Percentiles rank a stretch among this genome's conserved stretches.
phyloP scores from a whole-genome alignment of 352 stramenopile species.

The Phytophthora pseudosyringae region DNA sequence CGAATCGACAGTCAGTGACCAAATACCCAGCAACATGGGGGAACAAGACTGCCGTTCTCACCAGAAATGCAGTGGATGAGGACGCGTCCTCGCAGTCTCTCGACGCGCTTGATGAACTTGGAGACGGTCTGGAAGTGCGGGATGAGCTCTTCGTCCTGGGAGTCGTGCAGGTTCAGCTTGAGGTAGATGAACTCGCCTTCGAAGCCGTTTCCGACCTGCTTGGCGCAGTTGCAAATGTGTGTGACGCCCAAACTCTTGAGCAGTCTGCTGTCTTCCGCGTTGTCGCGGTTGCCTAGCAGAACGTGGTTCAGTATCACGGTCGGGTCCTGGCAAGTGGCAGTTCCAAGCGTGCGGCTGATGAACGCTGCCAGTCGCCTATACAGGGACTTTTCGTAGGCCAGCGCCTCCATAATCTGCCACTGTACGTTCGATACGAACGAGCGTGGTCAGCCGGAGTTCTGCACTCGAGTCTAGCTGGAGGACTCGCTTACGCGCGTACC shows the following conservation, averaged over 20 bases:
- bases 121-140: conserved; percentile 62
- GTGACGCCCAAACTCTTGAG: conserved; percentile 55
- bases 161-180: conserved; percentile 59
- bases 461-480: background rate
- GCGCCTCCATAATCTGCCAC: conserved; percentile 51
- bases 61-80: conserved; percentile 69
- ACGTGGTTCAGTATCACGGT: conserved; percentile 57
- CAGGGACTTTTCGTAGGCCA: conserved; percentile 39
- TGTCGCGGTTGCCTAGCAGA: conserved; percentile 50
- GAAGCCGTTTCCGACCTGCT: conserved; percentile 58
- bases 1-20: background rate
- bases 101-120: conserved; percentile 59
- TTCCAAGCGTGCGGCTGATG: conserved; percentile 33
- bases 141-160: conserved; percentile 57
- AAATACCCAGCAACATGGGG: no score
- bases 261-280: conserved; percentile 48
- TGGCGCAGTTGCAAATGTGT: conserved; percentile 70
- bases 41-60: background rate
- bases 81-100: conserved; percentile 51
- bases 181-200: conserved; percentile 76
- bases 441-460: background rate
- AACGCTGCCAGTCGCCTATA: conserved; percentile 23
- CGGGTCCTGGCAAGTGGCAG: conserved; percentile 26
- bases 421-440: conserved; percentile 12
- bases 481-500: conserved; percentile 12